Percentiles rank a stretch among this genome's conserved stretches.
Conservation (phyloP, 2,329 filamentous ascomycete genomes). For the Conoideocrella luteorostrata region DNA sequence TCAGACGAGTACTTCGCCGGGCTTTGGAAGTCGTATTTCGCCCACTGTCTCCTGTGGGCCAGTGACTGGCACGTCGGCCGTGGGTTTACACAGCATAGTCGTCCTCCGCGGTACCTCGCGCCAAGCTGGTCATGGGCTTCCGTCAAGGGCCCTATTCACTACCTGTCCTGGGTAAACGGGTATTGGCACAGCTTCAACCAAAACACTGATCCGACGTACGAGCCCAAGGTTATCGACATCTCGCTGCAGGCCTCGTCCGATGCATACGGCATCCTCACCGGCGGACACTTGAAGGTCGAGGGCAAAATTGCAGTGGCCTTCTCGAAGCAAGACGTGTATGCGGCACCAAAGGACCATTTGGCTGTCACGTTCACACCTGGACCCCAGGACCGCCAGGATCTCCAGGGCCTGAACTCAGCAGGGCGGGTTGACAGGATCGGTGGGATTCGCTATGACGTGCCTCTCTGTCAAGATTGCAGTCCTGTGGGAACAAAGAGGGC, state of each 20-base stretch:
- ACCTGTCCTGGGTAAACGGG: constrained; percentile 1
- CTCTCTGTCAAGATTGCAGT: background rate
- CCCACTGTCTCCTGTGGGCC: constrained; percentile 2
- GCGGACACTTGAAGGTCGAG: background rate
- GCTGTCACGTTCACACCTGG: background rate
- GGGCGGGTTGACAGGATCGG: background rate
- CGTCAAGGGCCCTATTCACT: constrained; percentile 1
- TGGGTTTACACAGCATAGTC: constrained; percentile 2
- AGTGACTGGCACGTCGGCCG: constrained; percentile 3
- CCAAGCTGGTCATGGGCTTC: constrained; percentile 5
- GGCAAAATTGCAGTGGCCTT: background rate
- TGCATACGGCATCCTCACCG: background rate
- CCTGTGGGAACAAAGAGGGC: background rate
- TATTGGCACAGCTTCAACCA: constrained; percentile 6
- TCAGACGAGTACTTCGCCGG: constrained; percentile 2
- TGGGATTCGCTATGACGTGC: constrained; percentile 1
- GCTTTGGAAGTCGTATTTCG: constrained; percentile 3
- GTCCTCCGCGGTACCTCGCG: background rate
- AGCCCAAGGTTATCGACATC: background rate
- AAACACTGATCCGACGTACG: background rate
- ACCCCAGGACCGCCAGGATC: background rate
- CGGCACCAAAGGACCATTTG: constrained; percentile 1
- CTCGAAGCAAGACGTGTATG: constrained; percentile 1
- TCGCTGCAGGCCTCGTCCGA: background rate
- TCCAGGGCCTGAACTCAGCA: background rate